Evolutionary conservation across 75 land plant species (phyloP).

Genomic region (Gnetum montanum): DNA sequence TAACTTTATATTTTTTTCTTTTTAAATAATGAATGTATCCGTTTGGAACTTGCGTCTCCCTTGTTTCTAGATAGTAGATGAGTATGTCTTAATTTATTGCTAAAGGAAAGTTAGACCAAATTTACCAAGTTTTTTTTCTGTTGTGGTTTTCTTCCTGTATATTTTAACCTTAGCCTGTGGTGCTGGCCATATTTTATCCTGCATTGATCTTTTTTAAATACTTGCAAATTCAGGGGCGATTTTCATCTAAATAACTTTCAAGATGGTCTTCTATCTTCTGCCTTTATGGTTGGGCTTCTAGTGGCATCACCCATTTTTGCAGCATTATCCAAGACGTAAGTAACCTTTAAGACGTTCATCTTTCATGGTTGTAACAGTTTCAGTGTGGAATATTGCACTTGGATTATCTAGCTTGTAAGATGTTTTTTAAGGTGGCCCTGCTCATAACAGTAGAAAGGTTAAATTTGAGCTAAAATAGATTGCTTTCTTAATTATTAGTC

Average conservation of each 20-base stretch:
- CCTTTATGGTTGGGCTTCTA: slow-evolving; percentile 96
- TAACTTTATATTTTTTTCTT: too few species aligned
- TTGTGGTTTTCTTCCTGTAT: neutral
- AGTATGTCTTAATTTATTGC: neutral
- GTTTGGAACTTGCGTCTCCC: neutral
- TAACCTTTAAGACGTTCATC: neutral
- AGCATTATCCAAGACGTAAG: slow-evolving; percentile 73
- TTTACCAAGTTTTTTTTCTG: neutral
- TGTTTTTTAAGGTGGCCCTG: too few species aligned
- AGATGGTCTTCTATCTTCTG: slow-evolving; percentile 93
- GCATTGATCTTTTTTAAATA: neutral
- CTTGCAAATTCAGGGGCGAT: slow-evolving; percentile 50
- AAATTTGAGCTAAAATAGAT: too few species aligned
- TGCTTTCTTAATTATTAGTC: too few species aligned
- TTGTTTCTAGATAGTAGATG: neutral
- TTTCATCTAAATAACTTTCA: slow-evolving; percentile 76
- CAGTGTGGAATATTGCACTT: too few species aligned
- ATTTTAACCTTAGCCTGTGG: neutral
- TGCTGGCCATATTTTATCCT: neutral
- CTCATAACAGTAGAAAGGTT: too few species aligned
- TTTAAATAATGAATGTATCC: too few species aligned
- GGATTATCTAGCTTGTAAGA: too few species aligned
- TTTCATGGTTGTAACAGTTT: neutral
- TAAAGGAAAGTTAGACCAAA: neutral
- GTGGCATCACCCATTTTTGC: slow-evolving; percentile 95